phyloP scores from a whole-genome alignment of 352 stramenopile genomes.

The Halophytophthora polymorphica region DNA sequence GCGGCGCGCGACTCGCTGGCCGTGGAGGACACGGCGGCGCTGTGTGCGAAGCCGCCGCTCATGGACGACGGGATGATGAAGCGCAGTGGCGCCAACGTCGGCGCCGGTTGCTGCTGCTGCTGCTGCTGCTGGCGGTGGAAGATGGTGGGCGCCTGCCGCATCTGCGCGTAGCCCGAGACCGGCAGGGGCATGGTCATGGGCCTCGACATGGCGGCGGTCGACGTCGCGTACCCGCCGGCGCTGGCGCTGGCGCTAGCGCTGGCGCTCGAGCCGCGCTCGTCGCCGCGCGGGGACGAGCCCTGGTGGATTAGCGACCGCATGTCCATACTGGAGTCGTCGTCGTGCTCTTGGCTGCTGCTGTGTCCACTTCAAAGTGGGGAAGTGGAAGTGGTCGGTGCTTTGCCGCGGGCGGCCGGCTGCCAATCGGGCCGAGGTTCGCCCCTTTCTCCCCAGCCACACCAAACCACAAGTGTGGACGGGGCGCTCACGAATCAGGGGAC shows the following conservation, averaged over 20 bases:
- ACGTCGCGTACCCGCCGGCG: slow-evolving; percentile 11
- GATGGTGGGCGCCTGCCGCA: slow-evolving; percentile 37
- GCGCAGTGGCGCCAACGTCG: slow-evolving; percentile 65
- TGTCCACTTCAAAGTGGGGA: no score
- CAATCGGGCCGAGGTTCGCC: no score
- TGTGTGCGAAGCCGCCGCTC: slow-evolving; percentile 16
- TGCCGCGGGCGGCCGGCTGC: no score
- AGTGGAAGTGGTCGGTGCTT: no score
- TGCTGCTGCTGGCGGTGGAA: slow-evolving; percentile 17
- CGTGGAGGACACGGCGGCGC: background rate
- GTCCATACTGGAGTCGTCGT: slow-evolving; percentile 41
- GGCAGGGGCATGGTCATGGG: slow-evolving; percentile 32
- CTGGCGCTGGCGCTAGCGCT: slow-evolving; percentile 4
- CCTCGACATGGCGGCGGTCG: no score
- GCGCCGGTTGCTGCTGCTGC: slow-evolving; percentile 9
- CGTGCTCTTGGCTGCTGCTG: no score
- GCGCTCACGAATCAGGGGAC: no score
- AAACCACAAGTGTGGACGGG: no score
- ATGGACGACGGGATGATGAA: slow-evolving; percentile 75
- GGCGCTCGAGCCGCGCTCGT: background rate
- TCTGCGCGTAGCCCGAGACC: slow-evolving; percentile 42
- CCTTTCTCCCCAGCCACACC: no score
- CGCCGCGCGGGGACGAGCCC: slow-evolving; percentile 19
- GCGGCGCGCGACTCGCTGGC: background rate
- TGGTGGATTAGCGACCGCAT: slow-evolving; percentile 76